Evolutionary conservation across 176 grass and related monocot species (phyloP).

Genomic region (Rhynchospora tenuis): DNA sequence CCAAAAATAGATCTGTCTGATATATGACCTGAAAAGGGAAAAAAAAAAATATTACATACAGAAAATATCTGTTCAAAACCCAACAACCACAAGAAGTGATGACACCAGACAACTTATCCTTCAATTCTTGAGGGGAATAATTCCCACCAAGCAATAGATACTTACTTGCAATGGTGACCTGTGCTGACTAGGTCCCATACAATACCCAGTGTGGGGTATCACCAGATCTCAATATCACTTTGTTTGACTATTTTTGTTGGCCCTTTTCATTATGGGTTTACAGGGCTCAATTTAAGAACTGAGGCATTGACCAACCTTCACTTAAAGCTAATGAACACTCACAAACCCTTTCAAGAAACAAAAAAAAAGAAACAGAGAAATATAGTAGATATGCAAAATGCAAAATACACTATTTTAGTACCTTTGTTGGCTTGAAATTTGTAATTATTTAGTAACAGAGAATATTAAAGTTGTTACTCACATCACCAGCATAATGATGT

Average conservation of each 20-base stretch:
- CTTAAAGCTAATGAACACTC: neutral
- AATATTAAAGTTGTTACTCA: slow-evolving; percentile 41
- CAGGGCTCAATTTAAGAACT: neutral
- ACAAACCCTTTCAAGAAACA: neutral
- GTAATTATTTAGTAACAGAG: neutral
- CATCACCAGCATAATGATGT: slow-evolving; percentile 93
- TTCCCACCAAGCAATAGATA: neutral
- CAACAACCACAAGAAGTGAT: neutral
- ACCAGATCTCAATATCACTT: neutral
- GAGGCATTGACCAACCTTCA: neutral
- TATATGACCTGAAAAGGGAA: slow-evolving; percentile 67
- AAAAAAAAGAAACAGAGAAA: neutral
- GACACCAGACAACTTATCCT: neutral
- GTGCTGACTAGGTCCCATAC: neutral
- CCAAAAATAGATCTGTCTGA: slow-evolving; percentile 89
- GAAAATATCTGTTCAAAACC: neutral
- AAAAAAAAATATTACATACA: slow-evolving; percentile 17
- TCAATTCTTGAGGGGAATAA: neutral
- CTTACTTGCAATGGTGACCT: neutral
- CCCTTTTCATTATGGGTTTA: neutral
- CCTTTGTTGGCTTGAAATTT: neutral
- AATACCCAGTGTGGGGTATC: neutral
- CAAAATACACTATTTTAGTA: neutral
- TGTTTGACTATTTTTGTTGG: neutral
- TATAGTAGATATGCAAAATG: neutral